Percentiles rank a stretch among this genome's conserved stretches.
Evolutionary conservation across 495 filamentous ascomycete species (phyloP).

Genomic region (Neurospora discreta): DNA sequence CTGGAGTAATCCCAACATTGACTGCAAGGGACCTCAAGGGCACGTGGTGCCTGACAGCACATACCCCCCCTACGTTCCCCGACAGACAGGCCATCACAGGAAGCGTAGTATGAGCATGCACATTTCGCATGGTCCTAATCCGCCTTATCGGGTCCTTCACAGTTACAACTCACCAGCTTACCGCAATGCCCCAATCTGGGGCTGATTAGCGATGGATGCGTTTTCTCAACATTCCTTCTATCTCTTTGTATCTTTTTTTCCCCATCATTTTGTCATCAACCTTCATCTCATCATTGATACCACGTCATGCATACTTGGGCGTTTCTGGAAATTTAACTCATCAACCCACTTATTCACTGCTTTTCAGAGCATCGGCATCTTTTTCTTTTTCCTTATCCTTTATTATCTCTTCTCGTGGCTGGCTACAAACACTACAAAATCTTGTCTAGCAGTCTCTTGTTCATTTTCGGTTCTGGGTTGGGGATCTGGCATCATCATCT

Average conservation of each 20-base stretch:
- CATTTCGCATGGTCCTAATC: conserved; percentile 3
- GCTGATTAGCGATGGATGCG: conserved; percentile 11
- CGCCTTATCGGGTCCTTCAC: conserved; percentile 33
- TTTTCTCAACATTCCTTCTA: background rate
- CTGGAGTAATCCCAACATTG: conserved; percentile 19
- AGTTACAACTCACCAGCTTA: conserved; percentile 41
- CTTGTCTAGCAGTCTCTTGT: background rate
- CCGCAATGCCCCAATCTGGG: conserved; percentile 34
- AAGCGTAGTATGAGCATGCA: conserved; percentile 26
- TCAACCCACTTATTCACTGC: background rate
- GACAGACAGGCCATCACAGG: conserved; percentile 20
- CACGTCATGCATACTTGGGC: background rate
- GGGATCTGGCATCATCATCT: background rate
- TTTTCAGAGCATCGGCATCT: background rate
- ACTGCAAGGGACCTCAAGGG: conserved; percentile 18
- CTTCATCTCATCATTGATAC: background rate
- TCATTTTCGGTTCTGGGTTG: background rate
- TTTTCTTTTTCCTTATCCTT: background rate
- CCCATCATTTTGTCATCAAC: background rate
- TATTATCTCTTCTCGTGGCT: background rate
- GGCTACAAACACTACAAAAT: background rate
- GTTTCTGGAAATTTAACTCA: background rate
- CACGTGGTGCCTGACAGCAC: conserved; percentile 14
- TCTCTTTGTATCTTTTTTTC: conserved; percentile 1
- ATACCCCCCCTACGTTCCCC: conserved; percentile 22